A percentile compares a stretch with the other conserved stretches of the same genome.
phyloP scores from a whole-genome alignment of 73 alveolate genomes.

The Tetrahymena borealis region DNA sequence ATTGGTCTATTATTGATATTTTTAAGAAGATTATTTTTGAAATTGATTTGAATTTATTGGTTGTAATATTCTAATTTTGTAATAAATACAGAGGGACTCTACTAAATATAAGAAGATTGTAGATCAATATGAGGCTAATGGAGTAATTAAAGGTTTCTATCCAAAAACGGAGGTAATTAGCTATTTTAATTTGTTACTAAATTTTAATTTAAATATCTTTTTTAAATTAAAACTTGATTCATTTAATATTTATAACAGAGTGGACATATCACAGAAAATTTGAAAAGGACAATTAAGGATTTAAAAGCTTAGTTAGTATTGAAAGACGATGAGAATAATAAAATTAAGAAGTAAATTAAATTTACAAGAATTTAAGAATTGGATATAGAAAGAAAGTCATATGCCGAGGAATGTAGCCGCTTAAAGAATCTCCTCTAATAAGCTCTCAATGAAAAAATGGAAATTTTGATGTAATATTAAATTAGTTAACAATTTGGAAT shows the following conservation, averaged over 20 bases:
- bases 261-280: not conserved
- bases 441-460: not conserved
- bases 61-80: not conserved
- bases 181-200: not conserved
- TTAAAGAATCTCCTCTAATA: not conserved
- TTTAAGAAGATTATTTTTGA: too few relatives aligned
- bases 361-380: not conserved
- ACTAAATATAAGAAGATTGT: not conserved
- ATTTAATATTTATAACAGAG: not conserved
- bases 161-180: not conserved
- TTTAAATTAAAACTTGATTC: not conserved
- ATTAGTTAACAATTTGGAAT: not conserved
- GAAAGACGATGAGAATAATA: not conserved
- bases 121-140: not conserved
- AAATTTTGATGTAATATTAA: not conserved
- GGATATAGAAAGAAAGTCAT: not conserved
- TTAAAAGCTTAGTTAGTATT: not conserved
- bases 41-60: too few relatives aligned
- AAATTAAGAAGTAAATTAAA: not conserved
- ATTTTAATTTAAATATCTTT: not conserved
- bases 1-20: too few relatives aligned
- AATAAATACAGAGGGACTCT: not conserved
- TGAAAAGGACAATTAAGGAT: not conserved
- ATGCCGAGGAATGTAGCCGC: not conserved
- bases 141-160: not conserved